phyloP scores from a whole-genome alignment of 352 stramenopile species.

The Globisporangium paroecandrum region DNA sequence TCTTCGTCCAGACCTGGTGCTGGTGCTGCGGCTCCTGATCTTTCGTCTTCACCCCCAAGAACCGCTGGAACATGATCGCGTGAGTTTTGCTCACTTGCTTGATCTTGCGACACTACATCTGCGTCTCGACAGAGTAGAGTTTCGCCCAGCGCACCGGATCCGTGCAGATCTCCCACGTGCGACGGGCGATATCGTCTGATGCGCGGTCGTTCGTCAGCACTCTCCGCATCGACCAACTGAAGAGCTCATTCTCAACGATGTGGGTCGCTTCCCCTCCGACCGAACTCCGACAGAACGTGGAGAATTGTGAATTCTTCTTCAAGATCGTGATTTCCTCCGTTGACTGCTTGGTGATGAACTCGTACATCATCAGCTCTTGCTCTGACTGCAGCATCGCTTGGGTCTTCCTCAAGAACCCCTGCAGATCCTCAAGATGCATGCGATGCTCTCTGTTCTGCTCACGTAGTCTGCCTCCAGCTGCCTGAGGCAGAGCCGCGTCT shows the following conservation, averaged over 20 bases:
- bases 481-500: background rate
- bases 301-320: background rate
- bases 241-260: background rate
- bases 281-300: background rate
- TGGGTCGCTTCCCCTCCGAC: slow-evolving; percentile 2
- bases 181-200: background rate
- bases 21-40: background rate
- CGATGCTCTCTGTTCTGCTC: background rate
- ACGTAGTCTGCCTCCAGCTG: background rate
- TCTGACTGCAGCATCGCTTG: background rate
- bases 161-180: slow-evolving; percentile 11
- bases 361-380: background rate
- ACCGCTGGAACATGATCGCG: background rate
- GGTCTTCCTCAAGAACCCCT: background rate
- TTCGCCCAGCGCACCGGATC: background rate
- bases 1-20: background rate
- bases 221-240: slow-evolving; percentile 14
- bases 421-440: background rate
- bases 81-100: slow-evolving; percentile 1
- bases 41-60: background rate
- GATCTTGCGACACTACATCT: background rate
- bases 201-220: background rate
- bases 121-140: background rate
- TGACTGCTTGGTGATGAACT: background rate
- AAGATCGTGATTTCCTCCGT: background rate